Percentiles rank a stretch among this genome's conserved stretches.
phyloP scores from a whole-genome alignment of 2,329 filamentous ascomycete genomes.

The Phyllosticta ampelicida region DNA sequence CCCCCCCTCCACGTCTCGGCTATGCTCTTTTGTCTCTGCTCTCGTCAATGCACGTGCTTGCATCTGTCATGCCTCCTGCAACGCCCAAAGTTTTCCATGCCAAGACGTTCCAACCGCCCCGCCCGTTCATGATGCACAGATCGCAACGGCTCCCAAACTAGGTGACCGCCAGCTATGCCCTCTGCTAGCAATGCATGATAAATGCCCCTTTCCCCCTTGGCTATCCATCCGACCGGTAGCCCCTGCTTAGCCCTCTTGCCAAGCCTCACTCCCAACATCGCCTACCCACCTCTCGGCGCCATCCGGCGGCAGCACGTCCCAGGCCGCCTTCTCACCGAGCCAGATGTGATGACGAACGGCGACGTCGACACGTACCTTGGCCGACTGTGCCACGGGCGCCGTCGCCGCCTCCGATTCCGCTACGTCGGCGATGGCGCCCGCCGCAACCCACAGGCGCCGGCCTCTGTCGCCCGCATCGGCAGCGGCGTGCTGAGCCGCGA shows the following conservation, averaged over 20 bases:
- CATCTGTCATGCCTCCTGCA: too few species aligned
- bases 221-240: too few species aligned
- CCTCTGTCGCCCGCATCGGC: neutral
- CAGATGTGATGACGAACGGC: constrained; percentile 34
- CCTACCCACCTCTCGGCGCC: constrained; percentile 1
- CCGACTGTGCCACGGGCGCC: constrained; percentile 16
- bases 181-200: too few species aligned
- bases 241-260: neutral
- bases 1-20: too few species aligned
- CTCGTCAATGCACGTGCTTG: too few species aligned
- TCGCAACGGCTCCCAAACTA: too few species aligned
- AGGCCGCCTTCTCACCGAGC: constrained; percentile 22
- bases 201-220: too few species aligned
- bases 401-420: neutral
- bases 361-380: constrained; percentile 23
- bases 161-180: too few species aligned
- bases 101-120: too few species aligned
- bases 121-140: too few species aligned
- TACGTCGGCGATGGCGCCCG: neutral
- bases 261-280: neutral
- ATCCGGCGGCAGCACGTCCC: neutral
- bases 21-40: too few species aligned
- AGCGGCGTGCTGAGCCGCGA: neutral
- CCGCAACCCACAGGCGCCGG: neutral
- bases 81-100: too few species aligned